Conservation (phyloP, 768 basidiomycete genomes). For the Termitomyces sp. region DNA sequence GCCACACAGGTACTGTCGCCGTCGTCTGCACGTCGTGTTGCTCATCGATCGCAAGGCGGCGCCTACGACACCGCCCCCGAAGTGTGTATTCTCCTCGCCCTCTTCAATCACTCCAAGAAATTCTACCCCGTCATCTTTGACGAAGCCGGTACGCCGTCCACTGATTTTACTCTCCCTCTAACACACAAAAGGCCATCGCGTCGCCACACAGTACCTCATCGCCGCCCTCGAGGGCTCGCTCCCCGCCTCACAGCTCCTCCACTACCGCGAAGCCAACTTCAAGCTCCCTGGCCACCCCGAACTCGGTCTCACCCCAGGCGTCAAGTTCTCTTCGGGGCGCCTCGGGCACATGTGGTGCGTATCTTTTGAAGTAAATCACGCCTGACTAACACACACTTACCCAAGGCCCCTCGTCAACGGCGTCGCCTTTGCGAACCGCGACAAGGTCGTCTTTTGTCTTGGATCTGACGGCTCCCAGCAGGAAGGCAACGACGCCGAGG, state of each 20-base stretch:
- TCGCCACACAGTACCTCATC: conserved; percentile 85
- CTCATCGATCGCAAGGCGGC: conserved; percentile 33
- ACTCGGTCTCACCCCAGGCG: conserved; percentile 84
- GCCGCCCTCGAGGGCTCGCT: conserved; percentile 70
- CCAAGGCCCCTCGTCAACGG: conserved; percentile 74
- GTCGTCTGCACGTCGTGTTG: not conserved
- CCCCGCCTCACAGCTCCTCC: conserved; percentile 70
- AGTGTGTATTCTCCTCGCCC: conserved; percentile 69
- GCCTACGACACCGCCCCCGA: conserved; percentile 80
- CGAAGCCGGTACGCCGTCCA: conserved; percentile 58
- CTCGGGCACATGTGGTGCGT: conserved; percentile 82
- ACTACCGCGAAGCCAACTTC: conserved; percentile 82
- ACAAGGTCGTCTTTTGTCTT: conserved; percentile 74
- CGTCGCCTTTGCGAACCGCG: conserved; percentile 71
- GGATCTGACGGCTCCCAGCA: conserved; percentile 91
- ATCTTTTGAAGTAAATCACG: not conserved
- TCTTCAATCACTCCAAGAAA: conserved; percentile 61
- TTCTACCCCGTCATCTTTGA: conserved; percentile 72
- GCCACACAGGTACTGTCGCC: conserved; percentile 55
- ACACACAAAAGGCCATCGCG: conserved; percentile 64
- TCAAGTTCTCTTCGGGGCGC: conserved; percentile 92
- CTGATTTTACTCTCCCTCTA: not conserved
- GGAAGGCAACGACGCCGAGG: conserved; percentile 89
- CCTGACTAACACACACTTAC: too few relatives aligned
- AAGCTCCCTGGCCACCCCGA: conserved; percentile 89